These are phyloP conservation scores for Aspergillus neoniger DNA, from an alignment of 2,329 filamentous ascomycete species.

Conservation along the genomic window DNA sequence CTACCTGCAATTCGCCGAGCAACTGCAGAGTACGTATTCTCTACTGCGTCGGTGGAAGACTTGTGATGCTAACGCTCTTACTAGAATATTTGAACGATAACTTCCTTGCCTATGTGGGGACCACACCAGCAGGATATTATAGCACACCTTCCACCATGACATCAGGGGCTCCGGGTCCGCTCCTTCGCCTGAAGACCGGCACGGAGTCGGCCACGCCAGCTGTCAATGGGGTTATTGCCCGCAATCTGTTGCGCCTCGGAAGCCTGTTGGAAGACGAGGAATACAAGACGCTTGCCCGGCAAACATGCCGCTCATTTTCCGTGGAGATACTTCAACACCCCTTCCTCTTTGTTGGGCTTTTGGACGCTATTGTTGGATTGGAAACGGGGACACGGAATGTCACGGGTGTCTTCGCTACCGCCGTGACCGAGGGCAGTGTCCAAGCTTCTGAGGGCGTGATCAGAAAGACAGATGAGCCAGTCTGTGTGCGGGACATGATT, in stretches of 20 bases:
- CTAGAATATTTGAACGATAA: constrained; percentile 69
- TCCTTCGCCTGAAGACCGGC: constrained; percentile 88
- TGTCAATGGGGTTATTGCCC: constrained; percentile 82
- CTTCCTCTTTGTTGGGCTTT: constrained; percentile 81
- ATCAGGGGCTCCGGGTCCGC: constrained; percentile 59
- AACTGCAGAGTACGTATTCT: constrained; percentile 67
- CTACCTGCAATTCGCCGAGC: constrained; percentile 78
- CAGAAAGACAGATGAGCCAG: constrained; percentile 24
- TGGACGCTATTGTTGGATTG: constrained; percentile 73
- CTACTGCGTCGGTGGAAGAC: not conserved
- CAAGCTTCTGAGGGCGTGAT: constrained; percentile 19
- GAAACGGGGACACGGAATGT: constrained; percentile 67
- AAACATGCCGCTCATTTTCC: constrained; percentile 83
- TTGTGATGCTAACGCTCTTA: constrained; percentile 12
- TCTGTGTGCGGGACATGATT: constrained; percentile 32
- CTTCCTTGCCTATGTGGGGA: constrained; percentile 69
- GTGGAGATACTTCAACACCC: constrained; percentile 91
- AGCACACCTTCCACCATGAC: constrained; percentile 51
- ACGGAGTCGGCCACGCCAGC: constrained; percentile 93
- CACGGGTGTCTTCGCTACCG: constrained; percentile 55
- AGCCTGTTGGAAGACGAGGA: constrained; percentile 66
- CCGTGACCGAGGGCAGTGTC: constrained; percentile 17
- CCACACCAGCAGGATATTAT: constrained; percentile 44
- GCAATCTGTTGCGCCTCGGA: constrained; percentile 81
- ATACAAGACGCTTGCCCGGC: constrained; percentile 66